Base-by-base conservation (phyloP, 2,329 filamentous ascomycete genomes). In the Alternaria arborescens region DNA sequence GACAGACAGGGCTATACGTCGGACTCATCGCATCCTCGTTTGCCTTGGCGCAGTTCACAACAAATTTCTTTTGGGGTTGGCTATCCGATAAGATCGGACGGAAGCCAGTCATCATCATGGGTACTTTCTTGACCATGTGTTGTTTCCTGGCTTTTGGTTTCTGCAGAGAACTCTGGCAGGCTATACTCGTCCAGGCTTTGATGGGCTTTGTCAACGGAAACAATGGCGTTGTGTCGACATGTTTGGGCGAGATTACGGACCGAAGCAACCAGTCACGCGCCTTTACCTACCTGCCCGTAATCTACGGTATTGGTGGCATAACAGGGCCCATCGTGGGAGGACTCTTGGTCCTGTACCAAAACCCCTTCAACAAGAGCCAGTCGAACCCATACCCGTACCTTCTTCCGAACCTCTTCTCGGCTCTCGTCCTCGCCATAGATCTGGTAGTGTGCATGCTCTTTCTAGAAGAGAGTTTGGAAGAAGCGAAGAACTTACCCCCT, bases 171-270 rank as follows among this genome's bases (percentile, higher is more conserved):
- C 87, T 97, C 62, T 92, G 89, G 87, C 94, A 98, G 77, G 89
- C 96, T 3, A 85, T 98, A 14, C 65, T 92, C 16, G 92, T 97
- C 1, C 95, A 99, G 76, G 87, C 91, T 2, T 82, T 94, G 65
- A 97, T 98, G 93, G 95, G 95, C 4, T 77, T 97, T 54, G 87
- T 97, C 52, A 99, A 98, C 77, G 95, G 95, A 53, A 99, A 99
- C 72, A 93, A 95, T 30, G 94, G 93, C 5, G 89, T 97, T 12
- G 93, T 99, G 14, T 94, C 93, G 8, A 97, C 95, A 0, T 97
- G 94, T 50, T 79, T 99, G 50, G 95, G 95, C 41, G 95, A 99
- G 78, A 91, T 99, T 53, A 99, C 95, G 2, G 94, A 98, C 75
- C 88, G 93, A 55, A 95, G 91, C 65, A 99, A 99, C 77, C 95